These are phyloP conservation scores for Talaromyces thailandensis DNA, from an alignment of 495 filamentous ascomycete species.

Conservation along the genomic window DNA sequence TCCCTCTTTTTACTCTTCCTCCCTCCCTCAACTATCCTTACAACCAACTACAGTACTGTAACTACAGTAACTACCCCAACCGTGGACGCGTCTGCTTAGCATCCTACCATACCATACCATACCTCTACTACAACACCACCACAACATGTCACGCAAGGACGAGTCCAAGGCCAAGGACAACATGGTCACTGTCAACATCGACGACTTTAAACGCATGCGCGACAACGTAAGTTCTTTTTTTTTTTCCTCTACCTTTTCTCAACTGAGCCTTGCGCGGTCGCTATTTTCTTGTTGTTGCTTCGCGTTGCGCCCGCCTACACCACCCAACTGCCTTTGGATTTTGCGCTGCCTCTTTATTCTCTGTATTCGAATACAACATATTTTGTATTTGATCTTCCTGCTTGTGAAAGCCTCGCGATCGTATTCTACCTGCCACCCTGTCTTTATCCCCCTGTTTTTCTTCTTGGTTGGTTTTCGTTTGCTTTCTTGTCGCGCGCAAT, in stretches of 20 bases:
- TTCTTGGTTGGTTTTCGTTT: not conserved
- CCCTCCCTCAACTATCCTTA: conserved; percentile 7
- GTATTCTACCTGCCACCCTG: not conserved
- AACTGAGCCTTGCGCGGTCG: conserved; percentile 1
- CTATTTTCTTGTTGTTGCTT: not conserved
- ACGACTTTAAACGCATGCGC: conserved; percentile 53
- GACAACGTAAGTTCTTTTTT: conserved; percentile 48
- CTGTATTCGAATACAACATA: not conserved
- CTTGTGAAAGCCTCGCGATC: not conserved
- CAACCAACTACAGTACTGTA: too few species aligned
- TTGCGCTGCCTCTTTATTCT: not conserved
- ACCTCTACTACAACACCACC: too few species aligned
- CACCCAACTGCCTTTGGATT: too few species aligned
- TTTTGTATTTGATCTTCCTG: not conserved
- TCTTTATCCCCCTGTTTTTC: not conserved
- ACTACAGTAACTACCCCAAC: conserved; percentile 5
- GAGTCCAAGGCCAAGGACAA: conserved; percentile 22
- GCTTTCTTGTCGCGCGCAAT: conserved; percentile 5
- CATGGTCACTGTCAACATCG: conserved; percentile 41
- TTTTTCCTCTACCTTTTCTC: conserved; percentile 8
- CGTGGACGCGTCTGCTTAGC: conserved; percentile 7
- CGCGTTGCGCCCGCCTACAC: not conserved
- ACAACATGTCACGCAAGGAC: conserved; percentile 24
- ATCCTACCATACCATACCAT: conserved; percentile 9
- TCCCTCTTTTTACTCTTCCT: conserved; percentile 7